Evolutionary conservation across 2,329 filamentous ascomycete genomes (phyloP), one percentile per base, ranked within the genome.

Genomic region (Exserohilum rostratum): DNA sequence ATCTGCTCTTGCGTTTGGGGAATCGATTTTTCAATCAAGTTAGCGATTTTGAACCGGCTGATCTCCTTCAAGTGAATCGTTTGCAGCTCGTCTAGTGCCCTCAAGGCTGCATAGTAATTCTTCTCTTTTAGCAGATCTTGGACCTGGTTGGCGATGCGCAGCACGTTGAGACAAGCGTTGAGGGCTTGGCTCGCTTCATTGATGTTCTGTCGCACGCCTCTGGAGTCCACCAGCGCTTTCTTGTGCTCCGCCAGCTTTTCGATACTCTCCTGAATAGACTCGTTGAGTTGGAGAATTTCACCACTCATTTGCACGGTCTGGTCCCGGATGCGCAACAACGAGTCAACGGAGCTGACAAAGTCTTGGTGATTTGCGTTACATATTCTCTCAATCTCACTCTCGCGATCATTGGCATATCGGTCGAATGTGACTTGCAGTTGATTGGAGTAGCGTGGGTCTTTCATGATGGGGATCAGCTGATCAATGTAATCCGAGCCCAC

Each of bases 281-380:
- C 90, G 70, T 96, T 98, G 53, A 99, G 83, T 65, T 91, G 86
- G 59, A 99, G 80, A 54, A 99, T 98, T 74, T 99, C 93, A 34
- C 89, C 85, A 1, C 93, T 98, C 68, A 99, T 80, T 40, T 85
- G 83, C 35, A 96, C 91, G 0, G 93, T 98, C 35, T 91, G 92
- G 75, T 97, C 91, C 49, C 93, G 89, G 46, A 98, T 92, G 55
- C 87, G 85, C 65, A 98, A 90, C n/a, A 99, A 85, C 71, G 96
- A 91, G 68, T 95, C 96, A 64, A 99, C 92, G 0, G 93, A 97
- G 61, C 86, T 87, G 30, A 98, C 88, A 70, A 99, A 99, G 69
- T 97, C 95, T 71, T 98, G 93, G 70, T 99, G 95, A 68, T 97
- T 96, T 10, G 90, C 93, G 68, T 96, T 87, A 66, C 95, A 96